Percentiles rank a stretch among this genome's conserved stretches.
These are phyloP conservation scores for Magnolia sinica DNA, from an alignment of 164 flowering plant species.

Conservation along the genomic window DNA sequence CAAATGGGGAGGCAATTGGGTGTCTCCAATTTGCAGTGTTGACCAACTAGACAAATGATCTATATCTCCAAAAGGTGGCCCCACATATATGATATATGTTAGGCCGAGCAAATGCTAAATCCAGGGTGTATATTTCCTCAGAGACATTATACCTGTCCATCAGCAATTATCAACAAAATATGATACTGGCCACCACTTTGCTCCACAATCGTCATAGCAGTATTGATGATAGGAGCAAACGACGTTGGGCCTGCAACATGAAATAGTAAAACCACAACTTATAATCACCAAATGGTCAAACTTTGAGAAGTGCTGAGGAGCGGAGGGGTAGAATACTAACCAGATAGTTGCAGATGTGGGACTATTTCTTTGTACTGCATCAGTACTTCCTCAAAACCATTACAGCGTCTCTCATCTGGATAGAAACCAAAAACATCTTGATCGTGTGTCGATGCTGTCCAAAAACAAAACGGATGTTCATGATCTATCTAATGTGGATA, in stretches of 20 bases:
- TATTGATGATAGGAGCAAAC: constrained; percentile 88
- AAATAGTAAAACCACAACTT: background rate
- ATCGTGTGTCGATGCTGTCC: constrained; percentile 86
- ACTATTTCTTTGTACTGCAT: constrained; percentile 69
- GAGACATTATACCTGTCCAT: constrained; percentile 72
- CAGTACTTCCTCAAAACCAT: constrained; percentile 89
- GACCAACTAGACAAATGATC: background rate
- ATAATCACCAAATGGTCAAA: background rate
- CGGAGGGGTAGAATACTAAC: constrained; percentile 22
- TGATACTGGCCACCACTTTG: constrained; percentile 93
- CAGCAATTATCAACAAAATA: constrained; percentile 90
- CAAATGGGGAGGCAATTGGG: background rate
- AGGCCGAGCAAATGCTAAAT: too few species aligned
- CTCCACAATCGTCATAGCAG: constrained; percentile 82
- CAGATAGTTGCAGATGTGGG: constrained; percentile 78
- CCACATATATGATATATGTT: too few species aligned
- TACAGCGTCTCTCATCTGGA: constrained; percentile 69
- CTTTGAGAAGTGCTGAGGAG: background rate
- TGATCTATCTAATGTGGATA: background rate
- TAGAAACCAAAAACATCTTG: constrained; percentile 89
- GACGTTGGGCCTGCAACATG: constrained; percentile 84
- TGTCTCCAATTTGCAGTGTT: background rate
- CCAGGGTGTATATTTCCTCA: too few species aligned
- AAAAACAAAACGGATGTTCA: background rate
- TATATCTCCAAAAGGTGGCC: background rate